Conservation (phyloP, 306 rosid species). For the Ochetophila trinervis region DNA sequence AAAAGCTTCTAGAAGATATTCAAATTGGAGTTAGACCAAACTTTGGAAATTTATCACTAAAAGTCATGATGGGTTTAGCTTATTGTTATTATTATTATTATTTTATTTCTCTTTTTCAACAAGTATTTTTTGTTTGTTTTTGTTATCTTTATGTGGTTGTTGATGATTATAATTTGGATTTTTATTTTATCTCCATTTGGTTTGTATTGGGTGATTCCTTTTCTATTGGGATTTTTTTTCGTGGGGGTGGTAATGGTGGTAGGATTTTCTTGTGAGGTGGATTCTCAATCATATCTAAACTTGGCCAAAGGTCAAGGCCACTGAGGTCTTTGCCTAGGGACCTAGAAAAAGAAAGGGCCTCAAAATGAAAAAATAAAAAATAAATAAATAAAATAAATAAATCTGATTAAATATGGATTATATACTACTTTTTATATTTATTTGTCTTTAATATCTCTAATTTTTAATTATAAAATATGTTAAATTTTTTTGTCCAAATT, state of each 20-base stretch:
- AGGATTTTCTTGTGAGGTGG: conserved; percentile 26
- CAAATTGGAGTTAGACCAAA: conserved; percentile 15
- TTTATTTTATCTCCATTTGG: conserved; percentile 15
- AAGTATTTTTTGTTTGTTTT: conserved; percentile 5
- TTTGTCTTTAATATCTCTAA: no score
- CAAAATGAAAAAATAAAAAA: no score
- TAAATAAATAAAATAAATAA: no score
- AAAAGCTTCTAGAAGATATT: conserved; percentile 61
- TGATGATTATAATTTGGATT: conserved; percentile 21
- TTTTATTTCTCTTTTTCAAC: conserved; percentile 2
- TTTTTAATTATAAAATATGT: no score
- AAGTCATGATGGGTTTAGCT: conserved; percentile 53
- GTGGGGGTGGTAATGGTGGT: conserved; percentile 39
- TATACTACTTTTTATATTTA: background rate
- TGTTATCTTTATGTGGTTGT: conserved; percentile 14
- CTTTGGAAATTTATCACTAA: conserved; percentile 19
- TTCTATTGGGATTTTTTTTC: conserved; percentile 16
- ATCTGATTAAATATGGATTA: no score
- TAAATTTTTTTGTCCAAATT: no score
- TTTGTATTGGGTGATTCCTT: conserved; percentile 15
- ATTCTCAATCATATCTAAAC: conserved; percentile 31
- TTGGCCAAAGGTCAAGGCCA: conserved; percentile 10
- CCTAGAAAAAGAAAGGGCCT: no score
- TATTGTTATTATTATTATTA: conserved; percentile 5
- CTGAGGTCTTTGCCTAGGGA: conserved; percentile 32